phyloP scores from a whole-genome alignment of 2,329 filamentous ascomycete species.

The Venturia oleaginea region DNA sequence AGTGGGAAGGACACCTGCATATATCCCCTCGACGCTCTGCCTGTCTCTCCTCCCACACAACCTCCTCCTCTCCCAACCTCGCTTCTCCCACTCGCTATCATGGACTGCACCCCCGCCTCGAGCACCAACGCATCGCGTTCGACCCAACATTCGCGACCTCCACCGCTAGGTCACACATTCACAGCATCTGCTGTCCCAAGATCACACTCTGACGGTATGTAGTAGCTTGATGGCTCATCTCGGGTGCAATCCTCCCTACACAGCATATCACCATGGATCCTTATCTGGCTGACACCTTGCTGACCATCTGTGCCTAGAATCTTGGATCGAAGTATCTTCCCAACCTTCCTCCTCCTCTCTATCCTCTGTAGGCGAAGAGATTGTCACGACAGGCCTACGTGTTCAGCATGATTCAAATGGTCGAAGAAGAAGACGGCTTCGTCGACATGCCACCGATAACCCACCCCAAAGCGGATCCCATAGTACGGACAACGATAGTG shows the following conservation, averaged over 20 bases:
- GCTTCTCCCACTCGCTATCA: neutral
- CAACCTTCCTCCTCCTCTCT: slow-evolving; percentile 89
- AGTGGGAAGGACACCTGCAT: neutral
- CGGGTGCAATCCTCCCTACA: neutral
- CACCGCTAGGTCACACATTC: neutral
- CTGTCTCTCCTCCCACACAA: neutral
- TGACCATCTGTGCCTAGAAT: slow-evolving; percentile 51
- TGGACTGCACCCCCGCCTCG: neutral
- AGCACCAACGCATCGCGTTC: neutral
- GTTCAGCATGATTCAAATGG: slow-evolving; percentile 58
- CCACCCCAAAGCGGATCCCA: slow-evolving; percentile 35
- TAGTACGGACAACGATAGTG: slow-evolving; percentile 41
- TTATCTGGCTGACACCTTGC: slow-evolving; percentile 10
- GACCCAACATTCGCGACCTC: neutral
- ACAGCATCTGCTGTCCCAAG: neutral
- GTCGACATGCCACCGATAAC: slow-evolving; percentile 26
- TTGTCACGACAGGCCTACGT: slow-evolving; percentile 78
- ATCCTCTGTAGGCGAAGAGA: slow-evolving; percentile 76
- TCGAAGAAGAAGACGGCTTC: slow-evolving; percentile 48
- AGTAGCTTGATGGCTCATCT: neutral
- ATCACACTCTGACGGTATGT: slow-evolving; percentile 5
- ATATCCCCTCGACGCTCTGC: neutral
- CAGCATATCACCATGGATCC: slow-evolving; percentile 5
- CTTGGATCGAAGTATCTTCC: slow-evolving; percentile 91
- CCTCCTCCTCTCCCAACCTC: neutral